phyloP scores from a whole-genome alignment of 192 early-diverging fungal genomes.

The Coemansia sp. region DNA sequence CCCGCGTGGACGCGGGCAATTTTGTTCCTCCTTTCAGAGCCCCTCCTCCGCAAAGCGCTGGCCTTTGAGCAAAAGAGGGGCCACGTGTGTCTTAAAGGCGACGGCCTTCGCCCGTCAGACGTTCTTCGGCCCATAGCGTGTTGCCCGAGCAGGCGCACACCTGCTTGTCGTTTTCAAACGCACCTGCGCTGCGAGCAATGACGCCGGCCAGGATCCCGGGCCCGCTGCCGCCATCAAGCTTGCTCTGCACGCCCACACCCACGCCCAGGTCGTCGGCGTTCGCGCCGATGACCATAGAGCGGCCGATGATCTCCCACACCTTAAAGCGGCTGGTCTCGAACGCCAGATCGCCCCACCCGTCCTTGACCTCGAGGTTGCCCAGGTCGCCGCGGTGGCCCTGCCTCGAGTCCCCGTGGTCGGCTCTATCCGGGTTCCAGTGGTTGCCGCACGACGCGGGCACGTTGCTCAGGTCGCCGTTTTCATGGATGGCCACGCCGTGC shows the following conservation, averaged over 20 bases:
- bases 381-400: constrained; percentile 59
- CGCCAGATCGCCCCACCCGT: constrained; percentile 72
- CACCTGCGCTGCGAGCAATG: constrained; percentile 82
- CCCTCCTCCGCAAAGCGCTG: neutral
- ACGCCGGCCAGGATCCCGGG: constrained; percentile 72
- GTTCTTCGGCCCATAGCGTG: constrained; percentile 85
- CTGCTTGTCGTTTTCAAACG: constrained; percentile 86
- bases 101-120: constrained; percentile 28
- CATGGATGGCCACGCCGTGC: constrained; percentile 73
- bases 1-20: neutral
- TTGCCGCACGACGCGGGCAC: constrained; percentile 46
- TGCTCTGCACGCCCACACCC: constrained; percentile 22
- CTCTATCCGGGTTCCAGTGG: constrained; percentile 26
- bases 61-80: neutral
- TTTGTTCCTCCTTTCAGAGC: constrained; percentile 1
- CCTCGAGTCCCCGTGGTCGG: constrained; percentile 15
- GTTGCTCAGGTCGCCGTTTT: constrained; percentile 67
- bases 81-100: constrained; percentile 22
- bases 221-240: constrained; percentile 54
- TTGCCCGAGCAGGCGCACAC: constrained; percentile 81
- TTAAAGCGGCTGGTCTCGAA: constrained; percentile 68
- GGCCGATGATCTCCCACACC: constrained; percentile 87
- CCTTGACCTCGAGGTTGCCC: constrained; percentile 62
- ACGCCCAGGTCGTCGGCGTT: constrained; percentile 56
- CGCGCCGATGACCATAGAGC: constrained; percentile 72